Conservation (phyloP, 768 basidiomycete genomes). For the Mycena venus region DNA sequence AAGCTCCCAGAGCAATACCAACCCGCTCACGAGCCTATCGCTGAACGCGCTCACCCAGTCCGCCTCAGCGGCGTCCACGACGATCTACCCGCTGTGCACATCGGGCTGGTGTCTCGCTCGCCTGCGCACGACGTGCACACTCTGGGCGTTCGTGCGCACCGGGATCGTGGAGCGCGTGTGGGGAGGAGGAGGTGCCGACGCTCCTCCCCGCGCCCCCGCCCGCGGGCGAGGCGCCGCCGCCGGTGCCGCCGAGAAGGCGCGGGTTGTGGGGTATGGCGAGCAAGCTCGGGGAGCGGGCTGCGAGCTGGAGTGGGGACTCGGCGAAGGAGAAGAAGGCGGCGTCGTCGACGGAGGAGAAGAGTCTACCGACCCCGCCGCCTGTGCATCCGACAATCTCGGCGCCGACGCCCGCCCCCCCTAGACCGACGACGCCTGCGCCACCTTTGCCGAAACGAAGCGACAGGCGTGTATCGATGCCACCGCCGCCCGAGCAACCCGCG, state of each 20-base stretch:
- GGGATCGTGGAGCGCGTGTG: conserved; percentile 89
- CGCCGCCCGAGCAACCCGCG: neutral
- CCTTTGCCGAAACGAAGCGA: conserved; percentile 66
- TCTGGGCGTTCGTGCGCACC: conserved; percentile 91
- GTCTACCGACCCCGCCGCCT: conserved; percentile 49
- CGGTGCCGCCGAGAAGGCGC: conserved; percentile 72
- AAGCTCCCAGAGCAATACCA: conserved; percentile 38
- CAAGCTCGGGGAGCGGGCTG: conserved; percentile 70
- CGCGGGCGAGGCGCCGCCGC: conserved; percentile 59
- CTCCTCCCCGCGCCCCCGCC: conserved; percentile 48
- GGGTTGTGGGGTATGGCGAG: conserved; percentile 80
- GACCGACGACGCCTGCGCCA: conserved; percentile 47
- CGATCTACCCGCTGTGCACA: conserved; percentile 85
- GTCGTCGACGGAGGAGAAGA: conserved; percentile 34
- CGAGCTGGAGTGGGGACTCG: conserved; percentile 66
- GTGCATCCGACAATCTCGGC: conserved; percentile 38
- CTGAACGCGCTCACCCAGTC: conserved; percentile 47
- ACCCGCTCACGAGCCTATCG: conserved; percentile 48
- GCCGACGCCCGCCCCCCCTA: no score
- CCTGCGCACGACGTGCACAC: conserved; percentile 86
- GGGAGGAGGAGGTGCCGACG: conserved; percentile 80
- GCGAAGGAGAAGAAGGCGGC: conserved; percentile 48
- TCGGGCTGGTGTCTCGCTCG: conserved; percentile 90
- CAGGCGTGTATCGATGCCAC: conserved; percentile 41
- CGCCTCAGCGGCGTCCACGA: conserved; percentile 45